Percentiles rank a stretch among this genome's conserved stretches.
Conservation (phyloP, 805 yeast species). For the Candida sphagnicola region DNA sequence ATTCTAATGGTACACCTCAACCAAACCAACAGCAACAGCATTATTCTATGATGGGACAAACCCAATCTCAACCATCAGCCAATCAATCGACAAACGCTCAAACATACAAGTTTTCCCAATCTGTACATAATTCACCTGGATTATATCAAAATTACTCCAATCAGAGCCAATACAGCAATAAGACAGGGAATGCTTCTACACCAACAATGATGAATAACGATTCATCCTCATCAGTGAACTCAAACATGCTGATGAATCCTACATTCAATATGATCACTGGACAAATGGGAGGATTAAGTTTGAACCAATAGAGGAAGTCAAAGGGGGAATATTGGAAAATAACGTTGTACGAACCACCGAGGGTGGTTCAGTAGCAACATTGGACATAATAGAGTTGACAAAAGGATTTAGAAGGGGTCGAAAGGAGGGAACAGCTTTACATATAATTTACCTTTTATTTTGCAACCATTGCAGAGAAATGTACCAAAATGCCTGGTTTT, state of each 20-base stretch:
- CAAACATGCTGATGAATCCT: conserved; percentile 9
- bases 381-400: neutral
- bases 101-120: conserved; percentile 12
- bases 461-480: too few species aligned
- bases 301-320: conserved; percentile 14
- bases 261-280: conserved; percentile 18
- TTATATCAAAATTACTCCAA: conserved; percentile 16
- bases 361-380: neutral
- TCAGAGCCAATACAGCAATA: conserved; percentile 11
- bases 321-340: neutral
- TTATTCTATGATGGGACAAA: conserved; percentile 7
- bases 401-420: neutral
- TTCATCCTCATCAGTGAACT: conserved; percentile 7
- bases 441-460: too few species aligned
- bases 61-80: conserved; percentile 9
- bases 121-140: conserved; percentile 20
- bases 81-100: conserved; percentile 8
- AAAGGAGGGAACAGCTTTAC: too few species aligned
- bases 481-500: too few species aligned
- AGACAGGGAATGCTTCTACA: conserved; percentile 12
- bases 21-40: conserved; percentile 12
- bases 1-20: conserved; percentile 13
- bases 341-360: neutral
- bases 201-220: conserved; percentile 7
- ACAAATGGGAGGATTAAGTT: conserved; percentile 33